Evolutionary conservation across 495 filamentous ascomycete species (phyloP), one percentile per base, ranked within the genome.

Genomic region (Xylaria grammica): DNA sequence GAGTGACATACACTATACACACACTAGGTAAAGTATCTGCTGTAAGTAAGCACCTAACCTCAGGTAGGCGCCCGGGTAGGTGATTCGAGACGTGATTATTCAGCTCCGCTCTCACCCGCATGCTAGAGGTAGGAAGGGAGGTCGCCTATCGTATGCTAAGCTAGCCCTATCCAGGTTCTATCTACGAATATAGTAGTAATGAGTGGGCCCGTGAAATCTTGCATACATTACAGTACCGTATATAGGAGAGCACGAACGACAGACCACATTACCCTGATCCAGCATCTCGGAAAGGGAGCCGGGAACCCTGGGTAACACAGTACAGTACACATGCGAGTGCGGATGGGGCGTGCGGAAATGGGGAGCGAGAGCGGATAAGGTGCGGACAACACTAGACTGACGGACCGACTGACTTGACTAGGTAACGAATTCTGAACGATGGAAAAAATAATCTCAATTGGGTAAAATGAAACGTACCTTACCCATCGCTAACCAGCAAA

Each of bases 321-420:
- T n/a, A n/a, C n/a, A n/a, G n/a, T 34, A 30, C 51, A 53, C 34
- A 59, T 59, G 56, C 56, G n/a, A 48, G 42, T 34, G 56, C 56
- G 56, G 56, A 59, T 22, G 32, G 38, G 40, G 40, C n/a, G n/a
- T 38, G 34, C 52, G 52, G 52, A 40, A 10, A 13, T n/a, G 36
- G 54, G 27, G 11, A 36, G 32, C 32, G 11, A 11, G 5, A 36
- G 36, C 38, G 54, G 54, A 45, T 20, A 45, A 40, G 54, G 48
- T n/a, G 56, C 42, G 40, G 56, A 48, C 19, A 24, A 48, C 3
- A 11, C 11, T 11, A 20, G 20, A 19, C n/a, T 3, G 15, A 11
- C 15, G 15, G 9, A 36, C n/a, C n/a, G n/a, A n/a, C n/a, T n/a
- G n/a, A n/a, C n/a, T n/a, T n/a, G 22, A 3, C 19, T 22, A 58